Conservation (phyloP, 2,329 filamentous ascomycete genomes). For the Emmonsia crescens region DNA sequence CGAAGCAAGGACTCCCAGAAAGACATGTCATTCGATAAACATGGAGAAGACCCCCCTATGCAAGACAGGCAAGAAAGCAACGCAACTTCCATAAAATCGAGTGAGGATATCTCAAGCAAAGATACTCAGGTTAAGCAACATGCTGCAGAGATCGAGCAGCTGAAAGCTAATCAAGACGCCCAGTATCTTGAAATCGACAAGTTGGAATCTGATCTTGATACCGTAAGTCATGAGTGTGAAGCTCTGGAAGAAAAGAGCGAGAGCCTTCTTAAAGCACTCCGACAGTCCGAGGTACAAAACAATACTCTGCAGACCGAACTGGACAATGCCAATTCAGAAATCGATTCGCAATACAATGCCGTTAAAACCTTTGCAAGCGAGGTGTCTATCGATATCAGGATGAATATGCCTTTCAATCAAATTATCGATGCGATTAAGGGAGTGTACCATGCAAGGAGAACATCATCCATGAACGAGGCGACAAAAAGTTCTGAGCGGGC, state of each 20-base stretch:
- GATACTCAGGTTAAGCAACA: slow-evolving; percentile 27
- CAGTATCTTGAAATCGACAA: slow-evolving; percentile 26
- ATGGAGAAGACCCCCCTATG: neutral
- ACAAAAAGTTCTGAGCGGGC: slow-evolving; percentile 8
- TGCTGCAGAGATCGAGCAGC: slow-evolving; percentile 26
- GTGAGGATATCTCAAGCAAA: slow-evolving; percentile 22
- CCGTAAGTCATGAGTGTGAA: slow-evolving; percentile 23
- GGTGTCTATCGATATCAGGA: slow-evolving; percentile 22
- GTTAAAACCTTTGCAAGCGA: slow-evolving; percentile 29
- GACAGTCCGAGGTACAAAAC: slow-evolving; percentile 29
- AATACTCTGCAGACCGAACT: slow-evolving; percentile 27
- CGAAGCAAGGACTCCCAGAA: neutral
- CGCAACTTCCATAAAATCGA: neutral
- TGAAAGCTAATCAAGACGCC: slow-evolving; percentile 26
- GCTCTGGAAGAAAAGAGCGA: slow-evolving; percentile 25
- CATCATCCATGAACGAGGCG: slow-evolving; percentile 5
- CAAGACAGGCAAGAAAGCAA: neutral
- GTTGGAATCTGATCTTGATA: slow-evolving; percentile 25
- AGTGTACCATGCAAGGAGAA: slow-evolving; percentile 11
- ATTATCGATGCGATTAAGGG: slow-evolving; percentile 31
- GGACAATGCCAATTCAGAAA: slow-evolving; percentile 24
- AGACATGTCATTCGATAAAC: neutral
- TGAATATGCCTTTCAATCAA: slow-evolving; percentile 27
- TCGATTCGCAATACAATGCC: slow-evolving; percentile 27
- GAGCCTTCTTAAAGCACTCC: slow-evolving; percentile 24